phyloP scores from a whole-genome alignment of 192 early-diverging fungal genomes.

The Thamnidium elegans region DNA sequence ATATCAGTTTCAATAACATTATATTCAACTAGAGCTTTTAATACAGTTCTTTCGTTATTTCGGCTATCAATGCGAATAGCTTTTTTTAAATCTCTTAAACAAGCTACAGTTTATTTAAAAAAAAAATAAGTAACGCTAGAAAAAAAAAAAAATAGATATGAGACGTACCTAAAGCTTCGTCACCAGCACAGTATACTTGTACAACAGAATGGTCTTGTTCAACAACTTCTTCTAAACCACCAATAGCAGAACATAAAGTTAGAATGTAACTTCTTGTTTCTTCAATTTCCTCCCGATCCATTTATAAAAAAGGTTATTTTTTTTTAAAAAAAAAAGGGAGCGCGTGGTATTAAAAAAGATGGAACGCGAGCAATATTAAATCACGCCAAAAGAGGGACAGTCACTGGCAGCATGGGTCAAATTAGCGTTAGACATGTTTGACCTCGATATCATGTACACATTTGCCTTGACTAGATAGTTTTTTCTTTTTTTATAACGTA shows the following conservation, averaged over 20 bases:
- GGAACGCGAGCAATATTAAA: no score
- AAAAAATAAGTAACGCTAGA: neutral
- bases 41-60: conserved; percentile 53
- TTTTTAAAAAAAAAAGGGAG: neutral
- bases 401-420: no score
- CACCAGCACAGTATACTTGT: conserved; percentile 70
- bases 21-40: conserved; percentile 72
- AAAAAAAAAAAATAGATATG: neutral
- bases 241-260: conserved; percentile 80
- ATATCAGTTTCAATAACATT: conserved; percentile 74
- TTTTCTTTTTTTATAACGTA: no score
- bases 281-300: conserved; percentile 10
- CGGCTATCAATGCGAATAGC: conserved; percentile 77
- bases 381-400: no score
- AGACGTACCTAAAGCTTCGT: conserved; percentile 71
- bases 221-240: conserved; percentile 63
- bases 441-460: no score
- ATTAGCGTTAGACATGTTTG: no score
- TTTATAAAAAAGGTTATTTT: neutral
- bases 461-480: no score
- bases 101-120: conserved; percentile 44
- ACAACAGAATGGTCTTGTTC: conserved; percentile 34
- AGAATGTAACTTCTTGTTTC: conserved; percentile 40
- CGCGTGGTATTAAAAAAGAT: no score
- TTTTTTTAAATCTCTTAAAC: conserved; percentile 85